These are phyloP conservation scores for Populus deltoides DNA, from an alignment of 345 rosid genomes.

Conservation along the genomic window DNA sequence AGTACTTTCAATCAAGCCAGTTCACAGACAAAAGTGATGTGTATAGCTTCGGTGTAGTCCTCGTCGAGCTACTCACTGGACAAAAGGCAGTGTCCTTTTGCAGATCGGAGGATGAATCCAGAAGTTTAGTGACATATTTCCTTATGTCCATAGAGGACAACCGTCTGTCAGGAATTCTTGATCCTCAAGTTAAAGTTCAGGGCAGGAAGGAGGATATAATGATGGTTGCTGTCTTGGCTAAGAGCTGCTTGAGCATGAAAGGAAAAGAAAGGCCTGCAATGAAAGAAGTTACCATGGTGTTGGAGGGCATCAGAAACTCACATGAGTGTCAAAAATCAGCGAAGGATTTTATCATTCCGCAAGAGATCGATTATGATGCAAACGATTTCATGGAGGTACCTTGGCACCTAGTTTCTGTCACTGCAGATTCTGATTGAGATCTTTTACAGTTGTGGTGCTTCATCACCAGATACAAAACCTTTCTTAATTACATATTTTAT, in stretches of 20 bases:
- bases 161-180: background rate
- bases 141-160: background rate
- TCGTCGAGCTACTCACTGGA: no score
- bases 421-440: no score
- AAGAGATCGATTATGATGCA: background rate
- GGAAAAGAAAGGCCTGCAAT: conserved; percentile 8
- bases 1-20: background rate
- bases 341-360: background rate
- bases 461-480: no score
- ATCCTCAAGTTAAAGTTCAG: background rate
- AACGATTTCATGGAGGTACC: background rate
- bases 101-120: background rate
- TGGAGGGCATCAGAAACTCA: background rate
- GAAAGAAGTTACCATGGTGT: background rate
- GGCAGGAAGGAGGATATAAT: background rate
- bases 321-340: background rate
- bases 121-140: background rate
- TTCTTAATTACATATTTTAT: no score
- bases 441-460: no score
- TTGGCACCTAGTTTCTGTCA: background rate
- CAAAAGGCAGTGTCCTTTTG: background rate
- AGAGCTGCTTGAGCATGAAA: background rate
- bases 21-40: background rate
- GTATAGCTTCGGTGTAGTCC: background rate
- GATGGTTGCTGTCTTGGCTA: background rate